These are phyloP conservation scores for Uncinocarpus reesii DNA, from an alignment of 2,329 filamentous ascomycete species.

Conservation along the genomic window DNA sequence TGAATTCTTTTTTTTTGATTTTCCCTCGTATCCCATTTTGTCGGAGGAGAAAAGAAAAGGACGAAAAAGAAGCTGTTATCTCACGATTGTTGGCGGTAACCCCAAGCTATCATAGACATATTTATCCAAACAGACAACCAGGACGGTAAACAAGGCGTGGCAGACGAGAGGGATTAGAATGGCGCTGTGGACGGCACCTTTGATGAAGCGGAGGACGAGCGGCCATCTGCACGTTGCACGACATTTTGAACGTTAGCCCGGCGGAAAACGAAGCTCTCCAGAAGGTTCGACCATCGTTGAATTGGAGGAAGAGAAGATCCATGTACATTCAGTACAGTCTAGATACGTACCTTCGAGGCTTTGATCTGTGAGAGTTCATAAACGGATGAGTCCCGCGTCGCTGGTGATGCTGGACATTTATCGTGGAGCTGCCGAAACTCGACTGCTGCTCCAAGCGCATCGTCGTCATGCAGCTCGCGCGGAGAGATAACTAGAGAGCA, in stretches of 20 bases:
- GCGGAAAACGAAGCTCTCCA: neutral
- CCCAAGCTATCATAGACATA: slow-evolving; percentile 43
- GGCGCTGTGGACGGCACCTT: slow-evolving; percentile 51
- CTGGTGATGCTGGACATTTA: slow-evolving; percentile 11
- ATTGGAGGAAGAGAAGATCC: too few relatives aligned
- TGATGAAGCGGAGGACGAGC: slow-evolving; percentile 53
- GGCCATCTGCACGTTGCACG: slow-evolving; percentile 42
- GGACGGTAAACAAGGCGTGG: slow-evolving; percentile 48
- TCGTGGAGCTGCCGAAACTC: neutral
- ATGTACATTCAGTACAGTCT: neutral
- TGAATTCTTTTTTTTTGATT: neutral
- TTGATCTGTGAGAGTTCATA: slow-evolving; percentile 19
- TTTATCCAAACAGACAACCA: slow-evolving; percentile 50
- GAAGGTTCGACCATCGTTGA: neutral
- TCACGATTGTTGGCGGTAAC: slow-evolving; percentile 49
- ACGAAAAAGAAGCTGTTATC: slow-evolving; percentile 15
- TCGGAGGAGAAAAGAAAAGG: neutral
- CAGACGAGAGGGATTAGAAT: slow-evolving; percentile 48
- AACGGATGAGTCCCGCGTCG: slow-evolving; percentile 18
- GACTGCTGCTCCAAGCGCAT: slow-evolving; percentile 1
- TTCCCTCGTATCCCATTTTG: neutral
- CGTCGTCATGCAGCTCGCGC: neutral
- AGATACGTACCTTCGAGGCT: slow-evolving; percentile 19
- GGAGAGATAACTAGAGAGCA: neutral
- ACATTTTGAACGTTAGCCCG: neutral